Conservation (phyloP, 805 yeast genomes). For the Sugiyamaella chiloensis region DNA sequence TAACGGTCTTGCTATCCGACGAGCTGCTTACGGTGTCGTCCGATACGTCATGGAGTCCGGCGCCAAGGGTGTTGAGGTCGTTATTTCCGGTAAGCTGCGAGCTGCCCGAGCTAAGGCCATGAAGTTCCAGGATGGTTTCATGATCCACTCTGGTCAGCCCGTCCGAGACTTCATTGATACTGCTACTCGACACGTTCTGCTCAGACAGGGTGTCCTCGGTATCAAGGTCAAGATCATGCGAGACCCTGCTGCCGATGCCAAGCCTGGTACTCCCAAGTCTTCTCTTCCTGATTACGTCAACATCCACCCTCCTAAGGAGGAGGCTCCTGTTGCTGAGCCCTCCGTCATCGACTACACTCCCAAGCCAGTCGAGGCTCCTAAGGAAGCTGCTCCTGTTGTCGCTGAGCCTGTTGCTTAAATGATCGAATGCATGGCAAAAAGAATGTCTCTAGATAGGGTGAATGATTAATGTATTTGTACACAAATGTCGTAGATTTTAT, state of each 20-base stretch:
- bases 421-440: neutral
- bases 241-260: constrained; percentile 67
- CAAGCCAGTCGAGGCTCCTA: constrained; percentile 28
- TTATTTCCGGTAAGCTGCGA: constrained; percentile 98
- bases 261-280: constrained; percentile 38
- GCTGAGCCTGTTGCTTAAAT: constrained; percentile 30
- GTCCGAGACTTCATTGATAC: constrained; percentile 96
- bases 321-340: constrained; percentile 56
- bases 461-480: constrained; percentile 1
- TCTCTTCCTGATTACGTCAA: constrained; percentile 94
- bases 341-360: constrained; percentile 69
- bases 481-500: too few species aligned
- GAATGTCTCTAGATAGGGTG: constrained; percentile 4
- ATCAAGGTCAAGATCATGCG: constrained; percentile 99
- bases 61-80: constrained; percentile 99
- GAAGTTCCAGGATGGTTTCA: constrained; percentile 99
- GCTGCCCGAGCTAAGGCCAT: constrained; percentile 99
- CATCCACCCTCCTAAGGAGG: constrained; percentile 93
- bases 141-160: constrained; percentile 99
- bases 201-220: constrained; percentile 99
- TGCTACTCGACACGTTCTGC: constrained; percentile 99
- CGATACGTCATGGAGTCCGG: constrained; percentile 99
- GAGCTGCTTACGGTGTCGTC: constrained; percentile 99
- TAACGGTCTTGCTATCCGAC: constrained; percentile 98
- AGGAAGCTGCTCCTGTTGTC: constrained; percentile 34